These are phyloP conservation scores for Babesia sp. DNA, from an alignment of 169 alveolate genomes.

Conservation along the genomic window DNA sequence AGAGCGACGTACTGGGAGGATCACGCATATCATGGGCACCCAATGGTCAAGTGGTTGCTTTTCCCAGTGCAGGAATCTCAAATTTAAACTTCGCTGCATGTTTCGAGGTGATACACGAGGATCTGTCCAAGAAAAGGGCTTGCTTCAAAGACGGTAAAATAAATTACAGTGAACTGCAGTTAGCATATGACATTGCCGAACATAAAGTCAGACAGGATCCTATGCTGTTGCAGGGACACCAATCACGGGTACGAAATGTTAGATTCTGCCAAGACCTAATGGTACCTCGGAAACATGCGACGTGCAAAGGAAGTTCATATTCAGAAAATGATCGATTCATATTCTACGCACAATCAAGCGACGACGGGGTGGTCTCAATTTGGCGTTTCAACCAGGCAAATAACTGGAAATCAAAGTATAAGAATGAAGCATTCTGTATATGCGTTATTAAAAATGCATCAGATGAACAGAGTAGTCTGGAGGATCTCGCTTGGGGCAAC, in stretches of 20 bases:
- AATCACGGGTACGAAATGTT: slow-evolving; percentile 51
- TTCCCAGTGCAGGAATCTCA: slow-evolving; percentile 48
- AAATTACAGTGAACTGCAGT: slow-evolving; percentile 27
- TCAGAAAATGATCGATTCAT: slow-evolving; percentile 14
- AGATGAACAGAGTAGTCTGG: slow-evolving; percentile 65
- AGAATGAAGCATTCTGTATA: slow-evolving; percentile 48
- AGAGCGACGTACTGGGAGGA: slow-evolving; percentile 63
- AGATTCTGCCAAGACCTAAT: slow-evolving; percentile 59
- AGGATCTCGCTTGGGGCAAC: slow-evolving; percentile 69
- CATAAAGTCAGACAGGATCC: slow-evolving; percentile 42
- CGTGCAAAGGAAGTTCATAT: slow-evolving; percentile 10
- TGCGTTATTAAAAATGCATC: slow-evolving; percentile 41
- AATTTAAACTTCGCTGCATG: slow-evolving; percentile 44
- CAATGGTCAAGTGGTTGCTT: slow-evolving; percentile 61
- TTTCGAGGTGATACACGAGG: slow-evolving; percentile 51
- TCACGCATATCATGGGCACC: slow-evolving; percentile 71
- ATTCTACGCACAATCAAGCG: slow-evolving; percentile 63
- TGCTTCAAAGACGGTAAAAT: not conserved
- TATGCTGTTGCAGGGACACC: slow-evolving; percentile 57
- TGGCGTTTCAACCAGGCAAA: slow-evolving; percentile 60
- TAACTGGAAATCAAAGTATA: slow-evolving; percentile 29
- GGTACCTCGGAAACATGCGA: slow-evolving; percentile 16
- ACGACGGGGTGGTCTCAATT: slow-evolving; percentile 57
- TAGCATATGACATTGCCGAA: slow-evolving; percentile 46
- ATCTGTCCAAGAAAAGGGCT: not conserved